Conservation (phyloP, 176 grass and related monocot genomes). For the Areca catechu region DNA sequence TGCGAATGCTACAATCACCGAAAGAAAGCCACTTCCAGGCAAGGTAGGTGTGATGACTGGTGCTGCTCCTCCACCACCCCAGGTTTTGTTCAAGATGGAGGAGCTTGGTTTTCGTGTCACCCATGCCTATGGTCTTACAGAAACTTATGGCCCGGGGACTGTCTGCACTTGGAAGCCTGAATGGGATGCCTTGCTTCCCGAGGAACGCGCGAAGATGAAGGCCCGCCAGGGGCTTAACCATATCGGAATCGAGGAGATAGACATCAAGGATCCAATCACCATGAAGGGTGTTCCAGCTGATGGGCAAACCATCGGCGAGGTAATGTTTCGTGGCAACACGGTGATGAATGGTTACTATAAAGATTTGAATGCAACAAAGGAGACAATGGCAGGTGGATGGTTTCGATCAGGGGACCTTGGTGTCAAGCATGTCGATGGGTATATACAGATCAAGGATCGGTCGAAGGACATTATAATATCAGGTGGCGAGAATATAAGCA, state of each 20-base stretch:
- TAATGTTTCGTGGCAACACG: constrained; percentile 47
- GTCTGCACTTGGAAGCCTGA: constrained; percentile 41
- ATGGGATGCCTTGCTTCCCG: constrained; percentile 35
- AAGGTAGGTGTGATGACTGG: constrained; percentile 39
- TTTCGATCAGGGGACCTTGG: constrained; percentile 39
- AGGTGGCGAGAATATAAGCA: constrained; percentile 44
- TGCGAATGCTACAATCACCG: constrained; percentile 3
- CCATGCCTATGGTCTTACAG: constrained; percentile 41
- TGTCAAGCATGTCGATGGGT: constrained; percentile 34
- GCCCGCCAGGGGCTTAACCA: constrained; percentile 38
- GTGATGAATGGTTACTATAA: constrained; percentile 43
- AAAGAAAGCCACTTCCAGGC: constrained; percentile 6
- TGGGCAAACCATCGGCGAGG: constrained; percentile 32
- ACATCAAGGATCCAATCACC: constrained; percentile 31
- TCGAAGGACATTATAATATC: constrained; percentile 46
- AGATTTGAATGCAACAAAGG: constrained; percentile 23
- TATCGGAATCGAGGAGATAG: constrained; percentile 20
- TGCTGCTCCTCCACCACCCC: constrained; percentile 28
- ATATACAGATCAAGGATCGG: constrained; percentile 49
- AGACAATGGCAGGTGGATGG: constrained; percentile 41
- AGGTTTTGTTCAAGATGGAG: constrained; percentile 24
- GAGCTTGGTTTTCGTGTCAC: constrained; percentile 34
- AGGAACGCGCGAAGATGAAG: constrained; percentile 28
- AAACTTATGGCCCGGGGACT: constrained; percentile 32
- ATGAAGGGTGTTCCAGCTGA: constrained; percentile 38